phyloP scores from a whole-genome alignment of 2,329 filamentous ascomycete genomes.

The Coniella vitis region DNA sequence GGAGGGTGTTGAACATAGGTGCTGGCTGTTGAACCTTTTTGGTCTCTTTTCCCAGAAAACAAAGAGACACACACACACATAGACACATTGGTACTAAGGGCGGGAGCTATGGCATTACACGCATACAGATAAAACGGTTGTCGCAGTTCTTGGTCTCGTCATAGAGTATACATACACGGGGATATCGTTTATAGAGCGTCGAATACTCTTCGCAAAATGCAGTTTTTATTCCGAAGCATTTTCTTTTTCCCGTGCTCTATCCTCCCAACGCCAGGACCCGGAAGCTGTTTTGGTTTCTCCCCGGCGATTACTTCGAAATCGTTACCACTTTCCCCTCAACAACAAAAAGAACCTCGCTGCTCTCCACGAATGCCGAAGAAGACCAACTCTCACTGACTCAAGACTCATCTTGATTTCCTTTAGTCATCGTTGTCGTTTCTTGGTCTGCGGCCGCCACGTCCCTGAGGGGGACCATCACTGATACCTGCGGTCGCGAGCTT shows the following conservation, averaged over 20 bases:
- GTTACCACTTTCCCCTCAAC: not conserved
- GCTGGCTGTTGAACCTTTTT: not conserved
- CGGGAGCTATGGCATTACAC: too few species aligned
- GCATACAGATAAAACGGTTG: not conserved
- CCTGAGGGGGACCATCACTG: slow-evolving; percentile 25
- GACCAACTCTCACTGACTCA: too few species aligned
- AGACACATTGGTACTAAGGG: too few species aligned
- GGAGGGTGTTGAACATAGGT: not conserved
- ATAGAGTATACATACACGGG: slow-evolving; percentile 1
- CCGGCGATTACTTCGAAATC: slow-evolving; percentile 3
- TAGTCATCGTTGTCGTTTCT: slow-evolving; percentile 16
- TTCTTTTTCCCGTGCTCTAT: slow-evolving; percentile 10
- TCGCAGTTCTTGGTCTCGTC: not conserved
- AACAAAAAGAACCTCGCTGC: too few species aligned
- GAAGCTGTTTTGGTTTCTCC: not conserved
- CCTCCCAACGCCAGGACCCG: slow-evolving; percentile 16
- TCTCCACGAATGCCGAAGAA: not conserved
- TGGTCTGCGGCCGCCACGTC: slow-evolving; percentile 20
- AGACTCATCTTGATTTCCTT: not conserved
- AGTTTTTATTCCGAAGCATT: slow-evolving; percentile 16
- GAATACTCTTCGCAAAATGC: slow-evolving; percentile 10
- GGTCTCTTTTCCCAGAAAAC: not conserved
- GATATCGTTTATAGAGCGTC: slow-evolving; percentile 1
- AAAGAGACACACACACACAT: slow-evolving; percentile 2
- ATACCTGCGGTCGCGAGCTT: slow-evolving; percentile 40